Evolutionary conservation across 352 stramenopile species (phyloP), one percentile per base, ranked within the genome.

Genomic region (Phytophthora agathidicida): DNA sequence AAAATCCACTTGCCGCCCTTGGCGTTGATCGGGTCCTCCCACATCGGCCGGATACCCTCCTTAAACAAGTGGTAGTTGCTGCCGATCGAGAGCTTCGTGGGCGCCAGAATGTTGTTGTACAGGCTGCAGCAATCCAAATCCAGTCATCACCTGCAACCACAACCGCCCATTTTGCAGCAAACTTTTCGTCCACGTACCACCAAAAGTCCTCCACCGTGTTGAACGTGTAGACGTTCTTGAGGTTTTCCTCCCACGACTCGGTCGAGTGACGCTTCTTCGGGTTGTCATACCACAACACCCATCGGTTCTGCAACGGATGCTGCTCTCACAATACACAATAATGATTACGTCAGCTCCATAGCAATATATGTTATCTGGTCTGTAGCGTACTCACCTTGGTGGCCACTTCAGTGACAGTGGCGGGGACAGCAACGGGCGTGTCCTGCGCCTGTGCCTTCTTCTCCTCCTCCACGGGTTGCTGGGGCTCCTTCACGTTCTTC

Each of bases 1-100:
- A 99, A 90, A 54, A 99, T 96, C 82, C 96, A 99, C 77, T 99
- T 99, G 59, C 97, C 97, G 27, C 97, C 97, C 71, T 87, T 98
- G 57, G 74, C 84, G 73, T 98, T 99, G 32, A 88, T 79, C 19
- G 88, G 83, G 71, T 99, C 96, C 77, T 99, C 97, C 97, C 97
- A 99, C 90, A 98, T 98, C 19, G 97, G 97, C 47, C 95, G 84
- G 36, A 98, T 93, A 39, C 96, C 96, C 38, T 98, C 82, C 71
- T 98, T 98, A 71, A 99, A 99, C 59, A 99, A 80, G 69, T 98
- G 96, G 75, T 99, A 99, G 85, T 99, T 98, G 67, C 89, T 98
- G 65, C 91, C 88, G 11, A 94, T 76, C 38, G 86, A 75, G 28
- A 98, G 80, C 65, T 96, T 87, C 38, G 80, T 96, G 37, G 91